Evolutionary conservation across 352 stramenopile genomes (phyloP).

Genomic region (Phytophthora europaea): DNA sequence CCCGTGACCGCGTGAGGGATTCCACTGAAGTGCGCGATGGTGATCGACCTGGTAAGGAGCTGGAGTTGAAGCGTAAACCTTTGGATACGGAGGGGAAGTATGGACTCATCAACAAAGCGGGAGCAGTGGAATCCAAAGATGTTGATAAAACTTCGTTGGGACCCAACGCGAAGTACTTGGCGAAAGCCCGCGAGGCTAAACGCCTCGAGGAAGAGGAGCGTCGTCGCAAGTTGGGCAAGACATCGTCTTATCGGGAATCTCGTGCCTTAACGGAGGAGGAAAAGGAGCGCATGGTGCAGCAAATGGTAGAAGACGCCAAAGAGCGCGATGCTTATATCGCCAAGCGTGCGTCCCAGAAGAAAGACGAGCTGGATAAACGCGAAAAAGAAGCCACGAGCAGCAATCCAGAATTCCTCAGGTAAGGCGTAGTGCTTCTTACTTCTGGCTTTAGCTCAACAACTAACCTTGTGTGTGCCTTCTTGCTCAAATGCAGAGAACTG

Average conservation of each 20-base stretch:
- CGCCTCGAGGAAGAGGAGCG: conserved; percentile 77
- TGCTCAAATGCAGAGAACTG: conserved; percentile 53
- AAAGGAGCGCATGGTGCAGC: conserved; percentile 61
- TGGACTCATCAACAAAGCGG: conserved; percentile 65
- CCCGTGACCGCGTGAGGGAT: conserved; percentile 17
- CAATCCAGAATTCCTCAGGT: conserved; percentile 87
- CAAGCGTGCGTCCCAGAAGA: conserved; percentile 62
- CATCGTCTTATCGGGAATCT: conserved; percentile 22
- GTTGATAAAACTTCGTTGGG: conserved; percentile 81
- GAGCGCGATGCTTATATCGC: conserved; percentile 72
- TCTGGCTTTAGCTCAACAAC: background rate
- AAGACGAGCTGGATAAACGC: conserved; percentile 62
- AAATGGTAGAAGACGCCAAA: conserved; percentile 84
- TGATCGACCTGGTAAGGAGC: conserved; percentile 19
- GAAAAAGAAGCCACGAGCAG: conserved; percentile 52
- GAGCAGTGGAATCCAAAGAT: conserved; percentile 75
- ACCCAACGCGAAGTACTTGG: conserved; percentile 82
- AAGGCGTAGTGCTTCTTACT: conserved; percentile 12
- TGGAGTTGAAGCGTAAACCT: conserved; percentile 33
- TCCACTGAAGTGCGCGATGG: conserved; percentile 1
- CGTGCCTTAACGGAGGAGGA: conserved; percentile 63
- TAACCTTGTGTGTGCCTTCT: background rate
- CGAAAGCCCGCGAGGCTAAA: conserved; percentile 75
- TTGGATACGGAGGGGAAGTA: conserved; percentile 56
- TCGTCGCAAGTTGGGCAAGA: conserved; percentile 69